phyloP scores from a whole-genome alignment of 108 stramenopile species.

The Seminavis robusta region DNA sequence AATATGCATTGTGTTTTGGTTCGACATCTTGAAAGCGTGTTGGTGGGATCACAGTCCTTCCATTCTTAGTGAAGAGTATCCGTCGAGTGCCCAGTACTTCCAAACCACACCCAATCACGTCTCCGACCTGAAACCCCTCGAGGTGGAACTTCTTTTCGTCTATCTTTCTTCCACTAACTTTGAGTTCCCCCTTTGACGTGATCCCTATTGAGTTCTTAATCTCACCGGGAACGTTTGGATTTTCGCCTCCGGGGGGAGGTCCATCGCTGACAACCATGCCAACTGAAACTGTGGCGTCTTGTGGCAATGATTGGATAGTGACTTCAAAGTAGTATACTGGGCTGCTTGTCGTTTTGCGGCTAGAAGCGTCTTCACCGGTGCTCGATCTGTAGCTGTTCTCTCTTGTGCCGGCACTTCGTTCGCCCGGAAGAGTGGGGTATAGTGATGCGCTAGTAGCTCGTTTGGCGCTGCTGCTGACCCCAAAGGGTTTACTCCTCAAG shows the following conservation, averaged over 20 bases:
- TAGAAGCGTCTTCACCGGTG: too few relatives aligned
- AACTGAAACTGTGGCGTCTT: background rate
- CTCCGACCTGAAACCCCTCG: slow-evolving; percentile 5
- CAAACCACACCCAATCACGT: slow-evolving; percentile 25
- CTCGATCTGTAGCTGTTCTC: too few relatives aligned
- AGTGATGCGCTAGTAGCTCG: too few relatives aligned
- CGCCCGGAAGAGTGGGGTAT: too few relatives aligned
- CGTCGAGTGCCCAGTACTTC: slow-evolving; percentile 11
- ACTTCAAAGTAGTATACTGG: slow-evolving; percentile 18
- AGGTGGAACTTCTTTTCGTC: background rate
- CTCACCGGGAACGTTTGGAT: slow-evolving; percentile 15
- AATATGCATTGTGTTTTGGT: too few relatives aligned
- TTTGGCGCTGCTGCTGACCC: too few relatives aligned
- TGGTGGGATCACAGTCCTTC: slow-evolving; percentile 7
- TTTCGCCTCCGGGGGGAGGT: background rate
- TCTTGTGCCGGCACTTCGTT: too few relatives aligned
- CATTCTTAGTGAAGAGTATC: slow-evolving; percentile 23
- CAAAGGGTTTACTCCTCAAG: too few relatives aligned
- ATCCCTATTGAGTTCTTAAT: slow-evolving; percentile 8
- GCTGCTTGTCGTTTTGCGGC: too few relatives aligned
- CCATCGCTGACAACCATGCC: slow-evolving; percentile 2
- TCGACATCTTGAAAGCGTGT: too few relatives aligned
- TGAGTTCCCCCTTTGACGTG: slow-evolving; percentile 6
- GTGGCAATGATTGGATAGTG: background rate
- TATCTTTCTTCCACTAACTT: background rate